Conservation (phyloP, 1,284 basidiomycete genomes). For the Cutaneotrichosporon arboriforme region DNA sequence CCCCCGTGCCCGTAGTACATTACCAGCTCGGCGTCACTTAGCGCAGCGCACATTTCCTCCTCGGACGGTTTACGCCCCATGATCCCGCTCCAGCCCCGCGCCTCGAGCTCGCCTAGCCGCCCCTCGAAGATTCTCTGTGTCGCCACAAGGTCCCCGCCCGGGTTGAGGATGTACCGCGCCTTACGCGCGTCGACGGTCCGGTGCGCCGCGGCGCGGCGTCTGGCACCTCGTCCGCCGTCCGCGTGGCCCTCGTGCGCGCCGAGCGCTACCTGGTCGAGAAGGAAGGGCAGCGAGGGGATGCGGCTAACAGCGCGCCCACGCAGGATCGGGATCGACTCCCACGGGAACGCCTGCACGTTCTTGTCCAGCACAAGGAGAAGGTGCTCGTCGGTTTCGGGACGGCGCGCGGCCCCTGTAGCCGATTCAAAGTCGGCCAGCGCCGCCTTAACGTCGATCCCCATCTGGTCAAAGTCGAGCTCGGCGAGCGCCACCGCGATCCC, state of each 20-base stretch:
- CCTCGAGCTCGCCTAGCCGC: slow-evolving; percentile 66
- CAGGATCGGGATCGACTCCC: slow-evolving; percentile 89
- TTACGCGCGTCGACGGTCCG: slow-evolving; percentile 58
- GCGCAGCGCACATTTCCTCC: slow-evolving; percentile 67
- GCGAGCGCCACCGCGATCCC: slow-evolving; percentile 82
- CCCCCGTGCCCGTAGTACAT: slow-evolving; percentile 98
- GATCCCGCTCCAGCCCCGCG: slow-evolving; percentile 75
- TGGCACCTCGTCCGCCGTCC: slow-evolving; percentile 23
- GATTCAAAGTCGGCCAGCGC: slow-evolving; percentile 64
- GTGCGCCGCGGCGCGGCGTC: too few species aligned
- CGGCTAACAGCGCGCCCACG: slow-evolving; percentile 81
- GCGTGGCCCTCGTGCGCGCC: slow-evolving; percentile 36
- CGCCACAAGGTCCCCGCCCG: slow-evolving; percentile 77
- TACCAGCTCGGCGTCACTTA: slow-evolving; percentile 69
- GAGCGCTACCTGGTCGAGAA: slow-evolving; percentile 71
- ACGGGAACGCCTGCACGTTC: slow-evolving; percentile 81
- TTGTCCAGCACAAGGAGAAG: slow-evolving; percentile 87
- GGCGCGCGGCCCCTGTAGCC: slow-evolving; percentile 21
- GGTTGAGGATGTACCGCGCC: slow-evolving; percentile 84
- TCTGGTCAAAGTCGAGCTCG: slow-evolving; percentile 84
- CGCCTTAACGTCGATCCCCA: slow-evolving; percentile 44
- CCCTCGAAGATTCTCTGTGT: slow-evolving; percentile 76
- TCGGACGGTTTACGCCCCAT: slow-evolving; percentile 71
- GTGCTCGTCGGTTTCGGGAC: slow-evolving; percentile 52
- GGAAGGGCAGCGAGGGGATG: slow-evolving; percentile 80